phyloP scores from a whole-genome alignment of 164 flowering plant genomes.

The Pachysandra terminalis region DNA sequence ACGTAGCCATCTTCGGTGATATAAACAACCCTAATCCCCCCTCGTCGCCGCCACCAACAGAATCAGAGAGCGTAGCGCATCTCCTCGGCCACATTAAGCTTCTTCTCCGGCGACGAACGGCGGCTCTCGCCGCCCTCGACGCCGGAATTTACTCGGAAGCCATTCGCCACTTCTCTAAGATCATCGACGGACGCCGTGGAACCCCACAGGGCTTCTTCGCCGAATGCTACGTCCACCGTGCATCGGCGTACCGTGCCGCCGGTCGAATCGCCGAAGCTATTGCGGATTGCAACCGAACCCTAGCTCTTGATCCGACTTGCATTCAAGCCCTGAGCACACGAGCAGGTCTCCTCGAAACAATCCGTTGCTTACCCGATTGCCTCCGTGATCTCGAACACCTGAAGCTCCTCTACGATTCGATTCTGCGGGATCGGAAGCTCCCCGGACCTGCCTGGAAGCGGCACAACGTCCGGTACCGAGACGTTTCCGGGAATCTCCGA shows the following conservation, averaged over 20 bases:
- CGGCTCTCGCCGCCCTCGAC: constrained; percentile 88
- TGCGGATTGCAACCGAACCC: constrained; percentile 77
- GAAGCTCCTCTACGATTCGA: constrained; percentile 78
- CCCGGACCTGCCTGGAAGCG: constrained; percentile 86
- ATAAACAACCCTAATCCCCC: constrained; percentile 13
- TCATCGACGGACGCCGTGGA: constrained; percentile 76
- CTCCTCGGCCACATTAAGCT: constrained; percentile 77
- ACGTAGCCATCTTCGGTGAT: constrained; percentile 19
- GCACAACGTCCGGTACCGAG: constrained; percentile 55
- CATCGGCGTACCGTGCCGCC: constrained; percentile 56
- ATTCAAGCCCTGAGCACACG: constrained; percentile 70
- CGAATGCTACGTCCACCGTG: constrained; percentile 83
- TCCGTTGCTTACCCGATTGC: constrained; percentile 74
- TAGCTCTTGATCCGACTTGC: constrained; percentile 74
- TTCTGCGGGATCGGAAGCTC: constrained; percentile 68
- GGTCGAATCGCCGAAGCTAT: constrained; percentile 85
- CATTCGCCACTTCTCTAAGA: constrained; percentile 87
- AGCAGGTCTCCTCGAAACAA: constrained; percentile 61
- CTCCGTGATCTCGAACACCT: constrained; percentile 91
- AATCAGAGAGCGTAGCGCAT: constrained; percentile 53
- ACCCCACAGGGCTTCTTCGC: constrained; percentile 87
- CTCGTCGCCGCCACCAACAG: constrained; percentile 37
- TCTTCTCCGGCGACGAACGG: constrained; percentile 81
- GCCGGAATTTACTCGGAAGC: constrained; percentile 91
- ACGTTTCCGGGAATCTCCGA: constrained; percentile 65